phyloP scores from a whole-genome alignment of 441 rosid species.

The Euphorbia celastroides region DNA sequence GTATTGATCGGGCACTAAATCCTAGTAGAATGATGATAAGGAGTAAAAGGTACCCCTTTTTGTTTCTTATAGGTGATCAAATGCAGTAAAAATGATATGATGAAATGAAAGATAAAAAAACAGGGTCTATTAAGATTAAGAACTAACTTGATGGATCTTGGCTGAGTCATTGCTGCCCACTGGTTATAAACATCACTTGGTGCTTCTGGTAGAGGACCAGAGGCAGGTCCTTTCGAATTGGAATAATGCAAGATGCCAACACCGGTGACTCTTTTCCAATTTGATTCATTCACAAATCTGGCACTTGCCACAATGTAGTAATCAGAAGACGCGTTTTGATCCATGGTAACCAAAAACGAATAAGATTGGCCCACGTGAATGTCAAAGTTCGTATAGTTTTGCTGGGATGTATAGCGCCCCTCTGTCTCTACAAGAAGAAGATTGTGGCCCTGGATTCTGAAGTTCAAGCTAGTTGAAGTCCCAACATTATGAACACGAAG shows the following conservation, averaged over 20 bases:
- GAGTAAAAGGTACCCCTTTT: not conserved
- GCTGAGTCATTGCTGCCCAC: constrained; percentile 83
- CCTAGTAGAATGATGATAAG: not conserved
- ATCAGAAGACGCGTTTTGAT: constrained; percentile 76
- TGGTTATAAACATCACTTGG: constrained; percentile 58
- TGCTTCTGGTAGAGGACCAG: constrained; percentile 78
- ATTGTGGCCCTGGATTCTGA: constrained; percentile 88
- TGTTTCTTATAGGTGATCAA: not conserved
- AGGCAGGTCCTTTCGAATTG: constrained; percentile 73
- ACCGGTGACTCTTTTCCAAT: constrained; percentile 89
- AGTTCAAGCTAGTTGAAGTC: constrained; percentile 75
- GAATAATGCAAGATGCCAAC: constrained; percentile 88
- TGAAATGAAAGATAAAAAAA: not conserved
- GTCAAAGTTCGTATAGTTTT: constrained; percentile 69
- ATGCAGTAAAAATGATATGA: not conserved
- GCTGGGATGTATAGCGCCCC: constrained; percentile 61
- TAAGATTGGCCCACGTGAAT: constrained; percentile 89
- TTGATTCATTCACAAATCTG: constrained; percentile 78
- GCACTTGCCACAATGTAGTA: constrained; percentile 95
- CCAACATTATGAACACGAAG: constrained; percentile 87
- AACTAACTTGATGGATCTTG: constrained; percentile 68
- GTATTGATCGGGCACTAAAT: not conserved
- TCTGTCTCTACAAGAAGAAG: constrained; percentile 81
- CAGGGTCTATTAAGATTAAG: not conserved
- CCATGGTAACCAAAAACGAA: constrained; percentile 85